Evolutionary conservation across 257 asterid genomes (phyloP).

Genomic region (Dorcoceras hygrometricum): DNA sequence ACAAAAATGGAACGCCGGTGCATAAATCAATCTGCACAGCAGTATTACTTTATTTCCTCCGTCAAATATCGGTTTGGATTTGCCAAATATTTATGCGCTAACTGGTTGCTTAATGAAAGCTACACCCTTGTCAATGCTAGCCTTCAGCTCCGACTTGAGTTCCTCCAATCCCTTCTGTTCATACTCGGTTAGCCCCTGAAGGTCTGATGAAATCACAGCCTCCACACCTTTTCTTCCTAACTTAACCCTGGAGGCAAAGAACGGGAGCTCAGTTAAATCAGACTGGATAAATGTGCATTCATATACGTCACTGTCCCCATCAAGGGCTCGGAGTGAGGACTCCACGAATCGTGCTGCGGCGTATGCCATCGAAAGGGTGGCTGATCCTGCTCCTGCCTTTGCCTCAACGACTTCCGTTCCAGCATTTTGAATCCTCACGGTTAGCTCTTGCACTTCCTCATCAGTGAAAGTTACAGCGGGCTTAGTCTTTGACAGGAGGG

Average conservation of each 20-base stretch:
- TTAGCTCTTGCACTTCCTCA: not conserved
- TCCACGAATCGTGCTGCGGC: not conserved
- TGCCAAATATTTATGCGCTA: not conserved
- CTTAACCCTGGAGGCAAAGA: conserved; percentile 19
- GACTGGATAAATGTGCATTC: conserved; percentile 3
- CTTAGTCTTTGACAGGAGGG: not conserved
- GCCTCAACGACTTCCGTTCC: not conserved
- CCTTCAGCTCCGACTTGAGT: conserved; percentile 11
- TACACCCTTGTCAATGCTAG: not conserved
- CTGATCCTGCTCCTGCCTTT: not conserved
- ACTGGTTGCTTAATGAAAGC: not conserved
- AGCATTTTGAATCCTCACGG: not conserved
- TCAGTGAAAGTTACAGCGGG: not conserved
- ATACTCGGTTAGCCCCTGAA: conserved; percentile 11
- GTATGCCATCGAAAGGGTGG: not conserved
- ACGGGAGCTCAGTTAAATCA: conserved; percentile 12
- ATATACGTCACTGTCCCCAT: not conserved
- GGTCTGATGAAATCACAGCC: conserved; percentile 16
- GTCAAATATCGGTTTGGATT: no score
- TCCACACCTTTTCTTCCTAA: conserved; percentile 11
- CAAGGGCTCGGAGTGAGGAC: not conserved
- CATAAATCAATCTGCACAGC: not conserved
- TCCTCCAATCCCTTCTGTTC: conserved; percentile 9
- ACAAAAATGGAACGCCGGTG: not conserved
- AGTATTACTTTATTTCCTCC: not conserved